Conservation (phyloP, 805 yeast species). For the Yarrowia keelungensis region DNA sequence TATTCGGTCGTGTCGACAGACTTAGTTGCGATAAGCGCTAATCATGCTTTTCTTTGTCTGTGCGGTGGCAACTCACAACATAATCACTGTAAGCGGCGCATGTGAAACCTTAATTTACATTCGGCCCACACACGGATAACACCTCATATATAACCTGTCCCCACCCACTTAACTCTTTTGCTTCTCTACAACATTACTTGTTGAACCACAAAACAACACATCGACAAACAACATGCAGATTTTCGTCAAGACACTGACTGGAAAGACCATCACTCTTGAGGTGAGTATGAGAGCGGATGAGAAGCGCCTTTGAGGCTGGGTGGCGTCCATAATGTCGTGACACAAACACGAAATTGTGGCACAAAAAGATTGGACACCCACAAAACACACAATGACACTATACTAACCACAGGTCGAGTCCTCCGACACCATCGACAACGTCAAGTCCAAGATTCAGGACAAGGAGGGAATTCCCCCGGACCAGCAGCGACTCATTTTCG, state of each 20-base stretch:
- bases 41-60: conserved; percentile 30
- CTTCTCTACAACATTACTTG: conserved; percentile 16
- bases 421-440: conserved; percentile 93
- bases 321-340: conserved; percentile 1
- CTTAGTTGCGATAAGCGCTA: conserved; percentile 33
- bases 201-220: conserved; percentile 18
- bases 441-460: conserved; percentile 92
- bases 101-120: conserved; percentile 3
- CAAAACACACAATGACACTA: background rate
- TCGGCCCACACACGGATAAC: conserved; percentile 28
- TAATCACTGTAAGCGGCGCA: conserved; percentile 38
- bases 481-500: conserved; percentile 92
- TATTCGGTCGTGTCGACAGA: conserved; percentile 8
- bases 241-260: conserved; percentile 86
- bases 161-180: conserved; percentile 22
- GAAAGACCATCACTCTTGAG: conserved; percentile 87
- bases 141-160: conserved; percentile 37
- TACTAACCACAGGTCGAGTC: conserved; percentile 54
- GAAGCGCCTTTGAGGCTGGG: background rate
- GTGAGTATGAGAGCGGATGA: conserved; percentile 51
- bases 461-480: conserved; percentile 97
- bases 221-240: conserved; percentile 57
- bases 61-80: conserved; percentile 38
- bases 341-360: background rate
- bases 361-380: too few relatives aligned